These are phyloP conservation scores for Backusella sp. DNA, from an alignment of 192 early-diverging fungal species.

Conservation along the genomic window DNA sequence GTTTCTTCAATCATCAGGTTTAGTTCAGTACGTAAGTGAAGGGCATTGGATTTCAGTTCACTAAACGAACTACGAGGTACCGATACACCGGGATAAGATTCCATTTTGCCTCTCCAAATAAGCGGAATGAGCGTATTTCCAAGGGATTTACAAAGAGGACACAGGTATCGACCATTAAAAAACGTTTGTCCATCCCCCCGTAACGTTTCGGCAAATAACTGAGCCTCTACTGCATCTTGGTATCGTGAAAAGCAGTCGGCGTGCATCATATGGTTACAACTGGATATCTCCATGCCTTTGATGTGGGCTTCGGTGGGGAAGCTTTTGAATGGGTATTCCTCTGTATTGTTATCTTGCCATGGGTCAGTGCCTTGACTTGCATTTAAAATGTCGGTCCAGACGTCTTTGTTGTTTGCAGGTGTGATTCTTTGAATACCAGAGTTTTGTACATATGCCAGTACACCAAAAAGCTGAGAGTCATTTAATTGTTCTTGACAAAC, in stretches of 20 bases:
- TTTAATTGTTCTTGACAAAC: constrained; percentile 95
- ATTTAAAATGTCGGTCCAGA: constrained; percentile 38
- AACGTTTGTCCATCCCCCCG: constrained; percentile 9
- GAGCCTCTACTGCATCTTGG: constrained; percentile 60
- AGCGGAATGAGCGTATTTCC: constrained; percentile 89
- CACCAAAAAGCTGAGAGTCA: constrained; percentile 60
- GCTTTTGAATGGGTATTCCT: constrained; percentile 24
- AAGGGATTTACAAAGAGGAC: constrained; percentile 92
- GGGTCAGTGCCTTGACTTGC: constrained; percentile 20
- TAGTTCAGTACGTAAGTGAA: background rate
- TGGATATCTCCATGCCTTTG: constrained; percentile 74
- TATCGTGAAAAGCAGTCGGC: constrained; percentile 89
- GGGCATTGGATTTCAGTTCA: background rate
- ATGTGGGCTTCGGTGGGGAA: constrained; percentile 69
- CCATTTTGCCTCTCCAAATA: constrained; percentile 60
- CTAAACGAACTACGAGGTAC: background rate
- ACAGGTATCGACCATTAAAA: constrained; percentile 78
- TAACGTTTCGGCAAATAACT: constrained; percentile 53
- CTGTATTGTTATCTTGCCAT: background rate
- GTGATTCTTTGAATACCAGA: constrained; percentile 69
- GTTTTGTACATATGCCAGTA: constrained; percentile 80
- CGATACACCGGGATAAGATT: constrained; percentile 55
- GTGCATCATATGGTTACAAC: constrained; percentile 98
- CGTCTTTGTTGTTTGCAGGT: constrained; percentile 61
- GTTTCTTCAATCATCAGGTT: background rate